Evolutionary conservation across 164 flowering plant species (phyloP), one percentile per base, ranked within the genome.

Genomic region (Buxus sempervirens): DNA sequence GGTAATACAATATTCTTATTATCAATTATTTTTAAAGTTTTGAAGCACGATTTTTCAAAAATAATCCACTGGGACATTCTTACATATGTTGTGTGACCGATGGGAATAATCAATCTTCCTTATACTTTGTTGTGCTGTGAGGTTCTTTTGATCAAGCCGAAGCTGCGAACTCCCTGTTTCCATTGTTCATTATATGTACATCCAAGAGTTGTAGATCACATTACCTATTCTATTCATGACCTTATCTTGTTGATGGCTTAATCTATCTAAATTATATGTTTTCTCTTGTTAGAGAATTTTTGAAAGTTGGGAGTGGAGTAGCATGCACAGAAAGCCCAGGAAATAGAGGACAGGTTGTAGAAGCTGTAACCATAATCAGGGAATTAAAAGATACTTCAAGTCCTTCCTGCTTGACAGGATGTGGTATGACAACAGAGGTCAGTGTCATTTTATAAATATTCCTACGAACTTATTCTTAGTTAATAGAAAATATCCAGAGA

Each of bases 241-340:
- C 66, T 13, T 20, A 64, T 62, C n/a, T 32, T 4, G 28, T 42
- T 41, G 32, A 25, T 24, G 61, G 9, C 21, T 41, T 38, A 58
- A 23, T 13, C 18, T 19, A 51, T 8, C 12, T 4, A 45, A 10
- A 4, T 45, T 18, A 55, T 64, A 20, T 54, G 21, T 57, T 62
- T 26, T 41, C 60, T 57, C 24, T 63, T 73, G 15, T 42, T 58
- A 90, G 97, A 68, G 86, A 82, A 48, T 55, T 71, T 62, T 73
- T 88, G 58, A 91, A 85, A 79, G 69, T 81, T 71, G 97, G 97
- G 38, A 81, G 69, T 67, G 98, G 93, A 73, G 69, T 71, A 56
- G 83, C 82, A 72, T 77, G 70, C 71, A 26, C 54, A 45, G 83
- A 79, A 62, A 78, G 67, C 55, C 54, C 62, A 24, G 74, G 64